These are phyloP conservation scores for Tetracentron sinense DNA, from an alignment of 164 flowering plant genomes.

Conservation along the genomic window DNA sequence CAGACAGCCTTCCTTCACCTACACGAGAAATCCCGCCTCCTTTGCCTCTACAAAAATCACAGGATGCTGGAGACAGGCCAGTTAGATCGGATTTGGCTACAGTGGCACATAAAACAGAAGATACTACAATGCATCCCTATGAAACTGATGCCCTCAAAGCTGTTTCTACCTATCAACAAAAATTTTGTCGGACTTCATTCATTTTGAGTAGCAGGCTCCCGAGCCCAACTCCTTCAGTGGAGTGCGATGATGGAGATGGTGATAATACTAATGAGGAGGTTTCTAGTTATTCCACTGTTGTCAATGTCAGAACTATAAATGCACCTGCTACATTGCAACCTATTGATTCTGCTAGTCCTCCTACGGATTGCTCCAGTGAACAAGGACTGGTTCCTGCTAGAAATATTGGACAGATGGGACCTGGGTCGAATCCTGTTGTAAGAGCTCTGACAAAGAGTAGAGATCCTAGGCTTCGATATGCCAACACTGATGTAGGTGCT, in stretches of 20 bases:
- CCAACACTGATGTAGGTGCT: constrained; percentile 30
- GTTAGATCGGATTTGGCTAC: constrained; percentile 26
- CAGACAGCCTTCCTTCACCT: constrained; percentile 90
- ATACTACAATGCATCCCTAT: constrained; percentile 40
- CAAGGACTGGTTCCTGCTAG: constrained; percentile 18
- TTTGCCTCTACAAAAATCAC: constrained; percentile 26
- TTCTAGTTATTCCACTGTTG: constrained; percentile 37
- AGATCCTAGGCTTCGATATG: constrained; percentile 78
- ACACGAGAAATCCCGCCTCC: constrained; percentile 50
- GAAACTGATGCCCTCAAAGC: constrained; percentile 86
- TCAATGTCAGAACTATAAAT: constrained; percentile 15
- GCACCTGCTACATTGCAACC: constrained; percentile 20
- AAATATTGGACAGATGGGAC: constrained; percentile 22
- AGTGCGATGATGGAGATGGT: constrained; percentile 47
- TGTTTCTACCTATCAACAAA: constrained; percentile 85
- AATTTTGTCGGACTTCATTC: constrained; percentile 60
- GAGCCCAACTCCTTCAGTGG: constrained; percentile 98
- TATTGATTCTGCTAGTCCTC: constrained; percentile 24
- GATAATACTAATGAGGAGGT: constrained; percentile 72
- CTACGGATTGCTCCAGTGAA: constrained; percentile 11
- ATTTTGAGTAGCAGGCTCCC: constrained; percentile 52
- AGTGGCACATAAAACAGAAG: constrained; percentile 21
- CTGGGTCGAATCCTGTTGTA: constrained; percentile 26
- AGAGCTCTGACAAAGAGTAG: constrained; percentile 53
- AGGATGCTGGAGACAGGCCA: constrained; percentile 24